Conservation (phyloP, 2,329 filamentous ascomycete species). For the Eutypella sp. region DNA sequence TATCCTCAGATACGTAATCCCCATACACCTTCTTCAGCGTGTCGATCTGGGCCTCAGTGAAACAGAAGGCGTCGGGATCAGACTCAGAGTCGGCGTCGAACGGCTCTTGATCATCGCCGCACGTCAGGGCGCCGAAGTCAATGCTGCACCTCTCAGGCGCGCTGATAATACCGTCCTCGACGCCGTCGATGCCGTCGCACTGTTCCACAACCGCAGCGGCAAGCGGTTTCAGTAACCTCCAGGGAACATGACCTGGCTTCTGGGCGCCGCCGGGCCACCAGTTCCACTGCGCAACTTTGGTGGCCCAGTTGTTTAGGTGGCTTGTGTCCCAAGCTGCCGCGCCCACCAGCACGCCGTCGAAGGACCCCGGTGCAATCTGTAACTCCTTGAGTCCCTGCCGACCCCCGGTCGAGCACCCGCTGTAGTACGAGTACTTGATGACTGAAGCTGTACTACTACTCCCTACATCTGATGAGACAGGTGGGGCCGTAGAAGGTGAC, state of each 20-base stretch:
- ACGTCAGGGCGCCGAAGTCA: constrained; percentile 35
- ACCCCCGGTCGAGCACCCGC: constrained; percentile 55
- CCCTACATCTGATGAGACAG: constrained; percentile 1
- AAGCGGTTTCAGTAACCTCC: constrained; percentile 34
- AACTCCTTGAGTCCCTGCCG: constrained; percentile 51
- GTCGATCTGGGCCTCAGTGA: constrained; percentile 37
- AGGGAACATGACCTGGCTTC: constrained; percentile 42
- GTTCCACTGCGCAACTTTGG: constrained; percentile 42
- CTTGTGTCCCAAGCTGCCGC: constrained; percentile 45
- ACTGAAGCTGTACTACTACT: constrained; percentile 30
- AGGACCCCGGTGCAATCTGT: constrained; percentile 48
- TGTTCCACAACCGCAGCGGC: constrained; percentile 39
- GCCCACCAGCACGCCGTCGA: constrained; percentile 52
- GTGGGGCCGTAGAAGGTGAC: constrained; percentile 6
- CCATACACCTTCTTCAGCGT: constrained; percentile 28
- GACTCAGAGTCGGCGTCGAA: constrained; percentile 6
- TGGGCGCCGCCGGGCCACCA: constrained; percentile 39
- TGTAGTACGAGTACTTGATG: constrained; percentile 47
- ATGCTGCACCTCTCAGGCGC: constrained; percentile 41
- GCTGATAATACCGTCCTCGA: constrained; percentile 45
- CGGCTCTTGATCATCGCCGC: constrained; percentile 12
- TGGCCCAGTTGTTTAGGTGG: constrained; percentile 38
- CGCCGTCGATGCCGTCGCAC: constrained; percentile 46
- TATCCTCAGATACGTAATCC: constrained; percentile 17
- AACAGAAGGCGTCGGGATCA: constrained; percentile 28